Evolutionary conservation across 2,329 filamentous ascomycete genomes (phyloP).

Genomic region (Zalaria sp.): DNA sequence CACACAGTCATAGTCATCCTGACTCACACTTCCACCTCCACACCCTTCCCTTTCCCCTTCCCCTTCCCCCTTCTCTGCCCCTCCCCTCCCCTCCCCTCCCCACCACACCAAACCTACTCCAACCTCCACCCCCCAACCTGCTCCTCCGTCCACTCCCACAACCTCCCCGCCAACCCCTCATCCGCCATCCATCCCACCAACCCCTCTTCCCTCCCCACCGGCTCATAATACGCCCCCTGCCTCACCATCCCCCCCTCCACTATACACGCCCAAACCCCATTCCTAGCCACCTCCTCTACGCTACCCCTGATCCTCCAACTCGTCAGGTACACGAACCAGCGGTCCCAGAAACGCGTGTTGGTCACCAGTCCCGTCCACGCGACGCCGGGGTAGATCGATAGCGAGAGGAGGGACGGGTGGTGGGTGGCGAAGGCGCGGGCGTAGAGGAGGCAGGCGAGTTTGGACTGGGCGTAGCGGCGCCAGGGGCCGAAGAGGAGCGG

Average conservation of each 20-base stretch:
- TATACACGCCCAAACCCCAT: conserved; percentile 13
- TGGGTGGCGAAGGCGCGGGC: conserved; percentile 22
- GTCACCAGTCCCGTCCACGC: conserved; percentile 18
- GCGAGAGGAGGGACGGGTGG: conserved; percentile 18
- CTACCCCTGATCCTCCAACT: no score
- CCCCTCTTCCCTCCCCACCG: conserved; percentile 9
- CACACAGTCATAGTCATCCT: no score
- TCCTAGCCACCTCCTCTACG: conserved; percentile 10
- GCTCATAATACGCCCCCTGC: conserved; percentile 14
- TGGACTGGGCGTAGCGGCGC: conserved; percentile 26
- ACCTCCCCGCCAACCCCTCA: conserved; percentile 9
- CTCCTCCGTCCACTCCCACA: conserved; percentile 18
- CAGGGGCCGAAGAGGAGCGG: conserved; percentile 4
- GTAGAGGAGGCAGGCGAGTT: conserved; percentile 32
- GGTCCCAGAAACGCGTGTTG: conserved; percentile 19
- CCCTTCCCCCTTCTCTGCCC: no score
- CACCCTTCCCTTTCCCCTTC: no score
- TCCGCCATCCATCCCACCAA: conserved; percentile 5
- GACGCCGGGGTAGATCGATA: conserved; percentile 25
- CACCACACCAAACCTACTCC: background rate
- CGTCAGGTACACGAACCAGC: conserved; percentile 7
- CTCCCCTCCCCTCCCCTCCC: no score
- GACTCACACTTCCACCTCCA: no score
- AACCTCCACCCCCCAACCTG: conserved; percentile 8
- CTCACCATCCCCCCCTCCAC: conserved; percentile 8